phyloP scores from a whole-genome alignment of 441 rosid genomes.

The Hura crepitans region DNA sequence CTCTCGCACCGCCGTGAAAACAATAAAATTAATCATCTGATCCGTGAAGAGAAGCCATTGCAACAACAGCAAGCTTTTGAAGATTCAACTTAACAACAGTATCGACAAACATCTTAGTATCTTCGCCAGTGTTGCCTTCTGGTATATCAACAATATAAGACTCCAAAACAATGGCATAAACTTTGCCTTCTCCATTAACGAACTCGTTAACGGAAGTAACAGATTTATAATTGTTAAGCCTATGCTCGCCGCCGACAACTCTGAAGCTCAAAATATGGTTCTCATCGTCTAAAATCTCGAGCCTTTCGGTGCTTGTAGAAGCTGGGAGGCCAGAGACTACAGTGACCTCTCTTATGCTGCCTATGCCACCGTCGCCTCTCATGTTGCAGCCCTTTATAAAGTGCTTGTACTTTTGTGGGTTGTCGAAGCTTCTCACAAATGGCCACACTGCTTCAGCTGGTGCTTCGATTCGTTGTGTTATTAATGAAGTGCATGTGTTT shows the following conservation, averaged over 20 bases:
- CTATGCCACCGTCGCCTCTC: constrained; percentile 51
- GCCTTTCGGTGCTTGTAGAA: constrained; percentile 76
- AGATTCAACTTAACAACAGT: constrained; percentile 71
- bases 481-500: constrained; percentile 65
- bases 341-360: constrained; percentile 69
- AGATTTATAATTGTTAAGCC: constrained; percentile 63
- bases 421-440: constrained; percentile 57
- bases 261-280: constrained; percentile 61
- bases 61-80: constrained; percentile 27
- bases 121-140: constrained; percentile 65
- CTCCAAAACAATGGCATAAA: constrained; percentile 64
- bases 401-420: constrained; percentile 80
- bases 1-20: too few relatives aligned
- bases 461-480: constrained; percentile 66
- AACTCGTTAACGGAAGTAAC: constrained; percentile 78
- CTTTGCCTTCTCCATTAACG: constrained; percentile 28
- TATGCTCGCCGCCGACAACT: constrained; percentile 79
- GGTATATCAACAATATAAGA: constrained; percentile 78
- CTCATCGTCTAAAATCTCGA: constrained; percentile 69
- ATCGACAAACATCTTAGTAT: constrained; percentile 76
- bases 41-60: constrained; percentile 25
- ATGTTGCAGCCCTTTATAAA: constrained; percentile 67
- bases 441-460: constrained; percentile 67
- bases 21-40: constrained; percentile 34
- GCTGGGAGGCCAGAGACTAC: constrained; percentile 84